Conservation (phyloP, 139 green algal genomes). For the Volvox reticuliferus region DNA sequence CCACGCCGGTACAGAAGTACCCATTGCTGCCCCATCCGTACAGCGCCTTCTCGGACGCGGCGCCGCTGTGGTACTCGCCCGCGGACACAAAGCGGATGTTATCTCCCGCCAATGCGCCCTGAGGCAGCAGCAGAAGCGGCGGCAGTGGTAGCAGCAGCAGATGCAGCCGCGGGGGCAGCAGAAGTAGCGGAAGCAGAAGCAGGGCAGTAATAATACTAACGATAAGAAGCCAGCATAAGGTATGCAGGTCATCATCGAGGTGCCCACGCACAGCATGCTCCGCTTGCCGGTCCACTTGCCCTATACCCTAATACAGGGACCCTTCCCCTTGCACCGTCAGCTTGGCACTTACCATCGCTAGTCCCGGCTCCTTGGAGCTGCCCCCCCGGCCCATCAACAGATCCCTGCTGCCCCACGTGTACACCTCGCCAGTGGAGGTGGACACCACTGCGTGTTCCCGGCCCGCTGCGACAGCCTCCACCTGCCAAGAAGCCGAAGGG, state of each 20-base stretch:
- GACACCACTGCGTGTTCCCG: conserved; percentile 65
- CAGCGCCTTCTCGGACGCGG: conserved; percentile 42
- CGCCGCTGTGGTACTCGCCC: conserved; percentile 74
- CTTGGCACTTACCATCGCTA: background rate
- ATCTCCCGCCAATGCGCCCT: conserved; percentile 48
- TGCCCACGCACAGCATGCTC: too few relatives aligned
- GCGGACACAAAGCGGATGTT: conserved; percentile 55
- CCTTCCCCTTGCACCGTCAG: background rate
- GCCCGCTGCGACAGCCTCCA: conserved; percentile 67
- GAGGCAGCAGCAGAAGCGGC: background rate
- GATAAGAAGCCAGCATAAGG: background rate
- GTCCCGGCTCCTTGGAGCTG: conserved; percentile 2
- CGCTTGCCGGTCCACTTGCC: too few relatives aligned
- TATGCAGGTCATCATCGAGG: too few relatives aligned
- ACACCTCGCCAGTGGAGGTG: conserved; percentile 62
- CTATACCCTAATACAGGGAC: too few relatives aligned
- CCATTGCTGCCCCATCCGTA: conserved; percentile 70
- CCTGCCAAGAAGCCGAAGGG: background rate
- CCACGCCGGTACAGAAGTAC: conserved; percentile 57
- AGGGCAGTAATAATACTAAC: background rate
- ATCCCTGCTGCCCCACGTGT: conserved; percentile 54
- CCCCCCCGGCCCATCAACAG: conserved; percentile 32
- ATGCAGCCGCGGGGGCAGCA: background rate
- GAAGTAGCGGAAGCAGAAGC: background rate
- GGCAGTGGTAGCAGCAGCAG: background rate